phyloP scores from a whole-genome alignment of 2,329 filamentous ascomycete species.

The Simplicillium sp. region DNA sequence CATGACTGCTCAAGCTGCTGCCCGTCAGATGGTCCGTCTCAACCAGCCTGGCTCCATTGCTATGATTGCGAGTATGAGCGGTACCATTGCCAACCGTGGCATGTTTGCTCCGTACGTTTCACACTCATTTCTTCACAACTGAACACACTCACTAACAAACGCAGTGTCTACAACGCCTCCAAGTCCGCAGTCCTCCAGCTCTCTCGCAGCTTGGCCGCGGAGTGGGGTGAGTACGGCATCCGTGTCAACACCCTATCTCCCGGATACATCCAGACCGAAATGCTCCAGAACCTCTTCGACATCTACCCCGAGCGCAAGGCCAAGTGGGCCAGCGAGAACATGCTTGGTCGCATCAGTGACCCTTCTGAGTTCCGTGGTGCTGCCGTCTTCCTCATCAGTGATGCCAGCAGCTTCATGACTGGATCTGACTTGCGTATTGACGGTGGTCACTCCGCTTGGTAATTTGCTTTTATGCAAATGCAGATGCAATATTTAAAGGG shows the following conservation, averaged over 20 bases:
- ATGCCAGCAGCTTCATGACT: slow-evolving; percentile 67
- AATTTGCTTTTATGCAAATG: slow-evolving; percentile 9
- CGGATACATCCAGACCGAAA: slow-evolving; percentile 71
- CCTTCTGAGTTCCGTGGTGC: slow-evolving; percentile 65
- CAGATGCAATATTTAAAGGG: background rate
- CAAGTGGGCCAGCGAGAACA: slow-evolving; percentile 77
- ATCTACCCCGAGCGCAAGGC: slow-evolving; percentile 58
- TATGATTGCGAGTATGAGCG: slow-evolving; percentile 63
- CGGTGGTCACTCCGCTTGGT: slow-evolving; percentile 58
- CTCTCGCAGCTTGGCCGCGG: slow-evolving; percentile 57
- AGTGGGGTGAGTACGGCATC: slow-evolving; percentile 66
- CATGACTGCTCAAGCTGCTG: slow-evolving; percentile 83
- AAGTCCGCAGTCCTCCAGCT: slow-evolving; percentile 69
- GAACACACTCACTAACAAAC: background rate
- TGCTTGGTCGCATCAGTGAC: slow-evolving; percentile 61
- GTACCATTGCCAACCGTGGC: slow-evolving; percentile 54
- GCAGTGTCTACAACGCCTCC: slow-evolving; percentile 63
- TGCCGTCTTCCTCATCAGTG: slow-evolving; percentile 63
- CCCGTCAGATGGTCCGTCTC: slow-evolving; percentile 59
- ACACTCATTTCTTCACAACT: background rate
- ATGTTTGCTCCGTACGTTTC: slow-evolving; percentile 47
- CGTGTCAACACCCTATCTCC: slow-evolving; percentile 75
- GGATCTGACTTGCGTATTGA: slow-evolving; percentile 63
- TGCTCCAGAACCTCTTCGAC: slow-evolving; percentile 74
- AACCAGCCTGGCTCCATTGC: slow-evolving; percentile 52